Evolutionary conservation across 805 yeast genomes (phyloP).

Genomic region (Yarrowia porcina): DNA sequence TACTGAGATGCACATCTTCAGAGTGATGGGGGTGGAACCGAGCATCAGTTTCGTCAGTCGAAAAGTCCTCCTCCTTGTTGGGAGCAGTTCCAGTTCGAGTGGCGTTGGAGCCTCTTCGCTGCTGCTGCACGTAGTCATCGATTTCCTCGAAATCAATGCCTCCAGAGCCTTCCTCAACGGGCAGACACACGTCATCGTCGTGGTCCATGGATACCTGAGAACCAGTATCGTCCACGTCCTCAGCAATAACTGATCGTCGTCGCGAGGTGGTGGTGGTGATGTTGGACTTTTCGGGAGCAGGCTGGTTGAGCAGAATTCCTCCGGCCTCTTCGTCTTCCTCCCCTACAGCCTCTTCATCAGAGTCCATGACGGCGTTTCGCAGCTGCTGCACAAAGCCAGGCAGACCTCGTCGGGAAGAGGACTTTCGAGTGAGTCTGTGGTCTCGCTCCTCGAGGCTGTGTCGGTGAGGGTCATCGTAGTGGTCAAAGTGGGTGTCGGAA

Average conservation of each 20-base stretch:
- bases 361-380: slow-evolving; percentile 24
- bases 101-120: slow-evolving; percentile 19
- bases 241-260: neutral
- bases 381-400: slow-evolving; percentile 25
- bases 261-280: neutral
- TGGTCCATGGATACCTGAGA: slow-evolving; percentile 52
- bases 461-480: slow-evolving; percentile 22
- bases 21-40: neutral
- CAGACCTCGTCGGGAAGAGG: slow-evolving; percentile 21
- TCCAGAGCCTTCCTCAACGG: slow-evolving; percentile 64
- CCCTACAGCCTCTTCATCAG: slow-evolving; percentile 28
- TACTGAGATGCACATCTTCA: neutral
- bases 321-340: slow-evolving; percentile 28
- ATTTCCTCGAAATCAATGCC: slow-evolving; percentile 91
- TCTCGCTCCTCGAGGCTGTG: slow-evolving; percentile 24
- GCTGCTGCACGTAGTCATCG: slow-evolving; percentile 63
- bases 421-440: slow-evolving; percentile 18
- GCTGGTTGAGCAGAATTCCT: slow-evolving; percentile 31
- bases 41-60: slow-evolving; percentile 13
- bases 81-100: slow-evolving; percentile 12
- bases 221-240: slow-evolving; percentile 29
- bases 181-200: slow-evolving; percentile 95
- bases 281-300: neutral
- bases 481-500: slow-evolving; percentile 18
- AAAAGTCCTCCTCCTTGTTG: slow-evolving; percentile 15